Evolutionary conservation across 805 yeast species (phyloP).

Genomic region (Teunomyces funiuensis): DNA sequence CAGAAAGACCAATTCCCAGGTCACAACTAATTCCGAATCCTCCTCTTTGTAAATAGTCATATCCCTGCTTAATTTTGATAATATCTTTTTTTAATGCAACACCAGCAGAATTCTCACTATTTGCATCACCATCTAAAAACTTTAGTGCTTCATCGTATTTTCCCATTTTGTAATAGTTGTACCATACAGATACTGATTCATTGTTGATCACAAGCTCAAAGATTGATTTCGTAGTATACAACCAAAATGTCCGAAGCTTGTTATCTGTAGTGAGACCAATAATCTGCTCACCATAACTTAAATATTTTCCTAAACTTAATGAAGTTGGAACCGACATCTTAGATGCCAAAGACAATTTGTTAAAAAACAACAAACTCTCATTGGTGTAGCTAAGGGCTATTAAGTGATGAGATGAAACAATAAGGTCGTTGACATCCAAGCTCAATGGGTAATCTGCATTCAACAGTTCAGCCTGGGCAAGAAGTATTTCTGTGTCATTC

Average conservation of each 20-base stretch:
- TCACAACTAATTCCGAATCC: conserved; percentile 31
- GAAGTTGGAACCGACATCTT: conserved; percentile 3
- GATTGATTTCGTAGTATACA: conserved; percentile 57
- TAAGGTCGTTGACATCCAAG: conserved; percentile 13
- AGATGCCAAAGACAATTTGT: conserved; percentile 25
- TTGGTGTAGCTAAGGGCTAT: conserved; percentile 18
- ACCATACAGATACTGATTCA: conserved; percentile 79
- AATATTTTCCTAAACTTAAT: conserved; percentile 7
- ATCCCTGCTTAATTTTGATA: conserved; percentile 57
- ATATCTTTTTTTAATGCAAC: conserved; percentile 35
- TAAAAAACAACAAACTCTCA: conserved; percentile 23
- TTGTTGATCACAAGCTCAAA: conserved; percentile 70
- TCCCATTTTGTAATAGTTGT: conserved; percentile 34
- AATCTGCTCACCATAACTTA: conserved; percentile 11
- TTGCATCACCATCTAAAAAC: conserved; percentile 7
- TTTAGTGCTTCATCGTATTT: conserved; percentile 38
- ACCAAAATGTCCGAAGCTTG: conserved; percentile 65
- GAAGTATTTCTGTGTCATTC: conserved; percentile 30
- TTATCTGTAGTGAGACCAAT: conserved; percentile 33
- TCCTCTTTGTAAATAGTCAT: conserved; percentile 35
- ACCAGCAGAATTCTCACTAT: not conserved
- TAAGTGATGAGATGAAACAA: conserved; percentile 33
- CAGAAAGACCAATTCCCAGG: not conserved
- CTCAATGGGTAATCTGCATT: conserved; percentile 8
- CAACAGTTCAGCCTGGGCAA: conserved; percentile 18